Percentiles rank a stretch among this genome's conserved stretches.
phyloP scores from a whole-genome alignment of 345 rosid genomes.

The Ceriops tagal region DNA sequence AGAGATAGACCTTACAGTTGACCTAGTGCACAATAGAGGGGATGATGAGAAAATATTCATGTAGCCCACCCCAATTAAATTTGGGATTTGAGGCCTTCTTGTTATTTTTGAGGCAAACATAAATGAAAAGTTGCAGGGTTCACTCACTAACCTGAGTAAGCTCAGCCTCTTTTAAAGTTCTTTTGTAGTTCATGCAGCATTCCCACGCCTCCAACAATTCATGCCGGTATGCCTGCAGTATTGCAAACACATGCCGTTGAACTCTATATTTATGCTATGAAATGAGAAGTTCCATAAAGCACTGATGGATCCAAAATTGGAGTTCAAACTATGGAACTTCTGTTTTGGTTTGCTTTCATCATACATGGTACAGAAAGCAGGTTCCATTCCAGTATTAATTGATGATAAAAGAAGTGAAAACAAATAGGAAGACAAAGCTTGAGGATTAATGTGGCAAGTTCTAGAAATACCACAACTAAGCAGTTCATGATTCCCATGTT shows the following conservation, averaged over 20 bases:
- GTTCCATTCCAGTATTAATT: too few species aligned
- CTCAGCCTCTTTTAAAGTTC: slow-evolving; percentile 91
- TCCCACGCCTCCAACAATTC: slow-evolving; percentile 90
- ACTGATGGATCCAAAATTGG: neutral
- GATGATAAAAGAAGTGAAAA: too few species aligned
- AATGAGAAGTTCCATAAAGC: neutral
- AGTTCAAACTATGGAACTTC: neutral
- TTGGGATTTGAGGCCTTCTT: too few species aligned
- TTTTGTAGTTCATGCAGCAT: slow-evolving; percentile 84
- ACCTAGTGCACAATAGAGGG: too few species aligned
- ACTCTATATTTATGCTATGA: neutral
- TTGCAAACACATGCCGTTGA: neutral
- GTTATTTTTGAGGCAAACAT: neutral
- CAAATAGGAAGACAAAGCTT: neutral
- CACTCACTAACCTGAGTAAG: slow-evolving; percentile 71
- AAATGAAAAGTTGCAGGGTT: neutral
- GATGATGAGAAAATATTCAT: too few species aligned
- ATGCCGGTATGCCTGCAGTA: slow-evolving; percentile 72
- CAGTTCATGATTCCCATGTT: neutral
- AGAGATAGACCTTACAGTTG: too few species aligned
- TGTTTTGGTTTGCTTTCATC: neutral
- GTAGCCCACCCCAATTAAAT: too few species aligned
- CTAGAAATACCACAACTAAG: neutral
- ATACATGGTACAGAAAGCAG: too few species aligned
- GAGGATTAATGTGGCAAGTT: neutral